These are phyloP conservation scores for Exophiala calicioides DNA, from an alignment of 2,329 filamentous ascomycete species.

Conservation along the genomic window DNA sequence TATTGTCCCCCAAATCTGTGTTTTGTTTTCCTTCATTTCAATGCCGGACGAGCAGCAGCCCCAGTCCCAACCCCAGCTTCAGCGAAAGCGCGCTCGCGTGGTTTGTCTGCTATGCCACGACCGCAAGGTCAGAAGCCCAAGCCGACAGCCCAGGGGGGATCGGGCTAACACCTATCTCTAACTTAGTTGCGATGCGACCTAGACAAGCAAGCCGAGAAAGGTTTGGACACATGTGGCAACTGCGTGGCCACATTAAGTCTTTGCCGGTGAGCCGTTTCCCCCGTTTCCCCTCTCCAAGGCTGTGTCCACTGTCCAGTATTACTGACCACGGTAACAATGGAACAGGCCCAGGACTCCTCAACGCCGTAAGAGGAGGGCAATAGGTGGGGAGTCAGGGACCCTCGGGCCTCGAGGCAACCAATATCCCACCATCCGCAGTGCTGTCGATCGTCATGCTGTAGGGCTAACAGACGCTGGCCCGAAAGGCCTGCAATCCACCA, in stretches of 20 bases:
- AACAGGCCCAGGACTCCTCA: constrained; percentile 2
- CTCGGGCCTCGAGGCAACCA: neutral
- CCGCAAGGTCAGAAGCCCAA: constrained; percentile 6
- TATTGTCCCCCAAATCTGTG: too few species aligned
- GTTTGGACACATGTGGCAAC: neutral
- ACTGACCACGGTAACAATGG: too few species aligned
- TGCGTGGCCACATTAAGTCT: constrained; percentile 1
- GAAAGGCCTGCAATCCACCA: too few species aligned
- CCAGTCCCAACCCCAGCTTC: constrained; percentile 1
- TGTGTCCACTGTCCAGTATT: neutral
- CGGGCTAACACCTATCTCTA: neutral
- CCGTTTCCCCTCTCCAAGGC: neutral
- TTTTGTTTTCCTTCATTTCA: too few species aligned
- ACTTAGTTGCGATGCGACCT: constrained; percentile 4
- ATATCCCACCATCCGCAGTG: constrained; percentile 2
- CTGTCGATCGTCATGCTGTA: neutral
- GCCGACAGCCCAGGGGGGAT: neutral
- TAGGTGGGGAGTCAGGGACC: neutral
- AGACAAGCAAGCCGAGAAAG: constrained; percentile 2
- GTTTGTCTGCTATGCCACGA: constrained; percentile 13
- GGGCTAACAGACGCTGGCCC: too few species aligned
- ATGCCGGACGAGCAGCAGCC: neutral
- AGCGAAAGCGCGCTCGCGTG: constrained; percentile 4
- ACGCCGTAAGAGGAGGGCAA: neutral
- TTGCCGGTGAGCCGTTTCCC: constrained; percentile 1